Evolutionary conservation across 495 filamentous ascomycete genomes (phyloP).

Genomic region (Aspergillus ostianus): DNA sequence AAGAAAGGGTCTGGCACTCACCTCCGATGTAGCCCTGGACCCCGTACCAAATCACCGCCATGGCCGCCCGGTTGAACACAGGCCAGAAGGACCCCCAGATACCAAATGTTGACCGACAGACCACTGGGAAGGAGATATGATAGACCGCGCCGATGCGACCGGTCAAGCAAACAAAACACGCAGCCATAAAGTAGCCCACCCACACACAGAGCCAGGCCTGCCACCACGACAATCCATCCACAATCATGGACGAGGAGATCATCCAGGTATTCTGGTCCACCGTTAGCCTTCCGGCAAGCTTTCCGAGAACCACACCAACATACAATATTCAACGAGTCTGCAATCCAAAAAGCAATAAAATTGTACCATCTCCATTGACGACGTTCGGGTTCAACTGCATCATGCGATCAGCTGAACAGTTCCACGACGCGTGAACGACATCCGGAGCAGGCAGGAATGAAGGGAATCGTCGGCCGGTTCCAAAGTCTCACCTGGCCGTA

Average conservation of each 20-base stretch:
- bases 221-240: constrained; percentile 86
- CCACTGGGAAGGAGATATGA: constrained; percentile 84
- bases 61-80: constrained; percentile 83
- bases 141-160: constrained; percentile 89
- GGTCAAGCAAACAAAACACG: constrained; percentile 69
- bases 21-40: constrained; percentile 85
- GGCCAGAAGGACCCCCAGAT: constrained; percentile 91
- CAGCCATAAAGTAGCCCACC: constrained; percentile 79
- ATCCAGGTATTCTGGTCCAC: constrained; percentile 81
- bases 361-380: constrained; percentile 88
- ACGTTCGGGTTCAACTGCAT: constrained; percentile 72
- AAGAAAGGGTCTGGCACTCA: constrained; percentile 19
- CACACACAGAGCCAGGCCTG: constrained; percentile 89
- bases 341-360: constrained; percentile 89
- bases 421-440: background rate
- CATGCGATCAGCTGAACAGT: constrained; percentile 14
- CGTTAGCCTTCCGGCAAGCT: constrained; percentile 13
- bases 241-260: constrained; percentile 84
- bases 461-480: constrained; percentile 5
- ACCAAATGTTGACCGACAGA: constrained; percentile 72
- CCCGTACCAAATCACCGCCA: constrained; percentile 78
- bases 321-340: constrained; percentile 91
- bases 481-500: constrained; percentile 66
- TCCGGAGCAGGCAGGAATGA: constrained; percentile 1
- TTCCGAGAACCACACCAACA: constrained; percentile 19